Percentiles rank a stretch among this genome's conserved stretches.
These are phyloP conservation scores for Macrotyloma uniflorum DNA, from an alignment of 306 rosid genomes.

Conservation along the genomic window DNA sequence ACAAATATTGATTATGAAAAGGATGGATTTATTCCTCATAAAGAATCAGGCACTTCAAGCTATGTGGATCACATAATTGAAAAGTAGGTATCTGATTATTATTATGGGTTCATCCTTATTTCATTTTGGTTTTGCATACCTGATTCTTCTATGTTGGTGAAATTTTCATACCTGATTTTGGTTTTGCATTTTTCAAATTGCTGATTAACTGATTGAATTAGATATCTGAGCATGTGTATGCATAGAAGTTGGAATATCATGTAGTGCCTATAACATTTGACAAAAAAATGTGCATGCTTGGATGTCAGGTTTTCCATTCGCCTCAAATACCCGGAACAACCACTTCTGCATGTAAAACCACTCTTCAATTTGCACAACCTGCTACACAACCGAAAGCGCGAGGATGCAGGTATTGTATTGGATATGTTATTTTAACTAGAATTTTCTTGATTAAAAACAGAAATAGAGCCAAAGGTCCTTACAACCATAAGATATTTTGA, in stretches of 20 bases:
- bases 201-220: conserved; percentile 12
- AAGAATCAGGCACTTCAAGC: conserved; percentile 50
- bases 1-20: conserved; percentile 47
- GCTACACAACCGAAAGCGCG: conserved; percentile 69
- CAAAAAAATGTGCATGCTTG: conserved; percentile 31
- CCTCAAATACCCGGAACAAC: conserved; percentile 77
- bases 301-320: conserved; percentile 70
- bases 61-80: conserved; percentile 51
- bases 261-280: conserved; percentile 2
- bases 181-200: background rate
- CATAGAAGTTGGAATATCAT: conserved; percentile 24
- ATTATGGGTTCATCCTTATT: conserved; percentile 11
- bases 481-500: background rate
- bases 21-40: conserved; percentile 64
- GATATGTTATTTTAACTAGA: background rate
- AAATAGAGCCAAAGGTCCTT: background rate
- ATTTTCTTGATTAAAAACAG: background rate
- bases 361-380: conserved; percentile 75
- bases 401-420: conserved; percentile 60
- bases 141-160: conserved; percentile 30
- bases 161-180: background rate
- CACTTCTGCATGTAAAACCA: conserved; percentile 77
- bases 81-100: conserved; percentile 56
- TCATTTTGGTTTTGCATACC: conserved; percentile 33
- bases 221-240: background rate